These are phyloP conservation scores for Tylopilus cervinicoccineus DNA, from an alignment of 768 basidiomycete species.

Conservation along the genomic window DNA sequence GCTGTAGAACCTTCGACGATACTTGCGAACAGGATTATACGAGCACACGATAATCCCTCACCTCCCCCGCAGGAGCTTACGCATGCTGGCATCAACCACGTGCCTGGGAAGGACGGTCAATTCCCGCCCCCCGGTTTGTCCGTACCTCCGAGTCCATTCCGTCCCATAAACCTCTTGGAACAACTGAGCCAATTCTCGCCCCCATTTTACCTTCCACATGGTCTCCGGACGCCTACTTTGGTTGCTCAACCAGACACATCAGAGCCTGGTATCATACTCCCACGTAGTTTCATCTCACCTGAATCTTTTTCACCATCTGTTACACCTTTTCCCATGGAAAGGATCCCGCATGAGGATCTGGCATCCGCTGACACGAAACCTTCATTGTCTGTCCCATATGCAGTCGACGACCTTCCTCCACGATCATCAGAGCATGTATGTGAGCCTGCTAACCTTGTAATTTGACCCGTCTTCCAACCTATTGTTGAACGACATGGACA, in stretches of 20 bases:
- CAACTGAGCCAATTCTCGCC: slow-evolving; percentile 19
- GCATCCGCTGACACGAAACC: slow-evolving; percentile 1
- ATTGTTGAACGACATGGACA: slow-evolving; percentile 3
- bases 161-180: slow-evolving; percentile 30
- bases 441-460: slow-evolving; percentile 2
- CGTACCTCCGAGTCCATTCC: slow-evolving; percentile 30
- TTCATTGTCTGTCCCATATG: slow-evolving; percentile 8
- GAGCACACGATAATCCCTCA: slow-evolving; percentile 74
- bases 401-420: slow-evolving; percentile 23
- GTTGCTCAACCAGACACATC: slow-evolving; percentile 1
- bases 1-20: slow-evolving; percentile 60
- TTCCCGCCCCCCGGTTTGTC: slow-evolving; percentile 14
- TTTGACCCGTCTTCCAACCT: slow-evolving; percentile 1
- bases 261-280: slow-evolving; percentile 9
- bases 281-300: slow-evolving; percentile 37
- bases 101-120: slow-evolving; percentile 15
- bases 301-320: slow-evolving; percentile 38
- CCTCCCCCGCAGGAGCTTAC: slow-evolving; percentile 45
- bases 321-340: slow-evolving; percentile 6
- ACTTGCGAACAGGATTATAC: slow-evolving; percentile 60
- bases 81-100: slow-evolving; percentile 13
- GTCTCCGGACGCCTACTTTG: not conserved
- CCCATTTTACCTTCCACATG: not conserved
- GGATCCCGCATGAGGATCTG: not conserved
- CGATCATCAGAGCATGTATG: slow-evolving; percentile 18